These are phyloP conservation scores for Paecilomyces sp. DNA, from an alignment of 2,329 filamentous ascomycete genomes.

Conservation along the genomic window DNA sequence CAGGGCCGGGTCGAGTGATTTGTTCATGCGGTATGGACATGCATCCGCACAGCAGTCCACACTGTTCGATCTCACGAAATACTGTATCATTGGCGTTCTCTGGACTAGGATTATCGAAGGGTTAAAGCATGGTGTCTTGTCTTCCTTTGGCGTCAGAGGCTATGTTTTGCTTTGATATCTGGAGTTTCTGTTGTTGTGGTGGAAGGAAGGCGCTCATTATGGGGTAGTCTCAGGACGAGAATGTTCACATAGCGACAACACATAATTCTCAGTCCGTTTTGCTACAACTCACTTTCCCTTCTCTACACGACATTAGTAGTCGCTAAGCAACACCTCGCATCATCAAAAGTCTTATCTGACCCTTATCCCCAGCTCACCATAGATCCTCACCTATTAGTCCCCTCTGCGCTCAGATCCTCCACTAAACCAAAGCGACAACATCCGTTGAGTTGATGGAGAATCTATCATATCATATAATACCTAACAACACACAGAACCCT, in stretches of 20 bases:
- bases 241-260: neutral
- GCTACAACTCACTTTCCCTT: neutral
- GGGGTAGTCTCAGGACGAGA: neutral
- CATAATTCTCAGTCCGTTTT: neutral
- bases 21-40: neutral
- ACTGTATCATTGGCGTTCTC: neutral
- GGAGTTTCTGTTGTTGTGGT: neutral
- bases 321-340: no score
- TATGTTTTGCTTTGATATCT: neutral
- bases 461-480: no score
- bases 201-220: neutral
- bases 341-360: no score
- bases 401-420: no score
- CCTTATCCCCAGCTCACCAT: no score
- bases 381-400: no score
- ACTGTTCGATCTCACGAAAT: neutral
- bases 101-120: neutral
- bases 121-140: neutral
- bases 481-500: no score
- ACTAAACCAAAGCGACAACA: no score
- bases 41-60: neutral
- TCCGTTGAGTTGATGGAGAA: no score
- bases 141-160: neutral
- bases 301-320: neutral
- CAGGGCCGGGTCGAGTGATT: slow-evolving; percentile 34